Conservation (phyloP, 2,329 filamentous ascomycete species). For the Colletotrichum endophyticum region DNA sequence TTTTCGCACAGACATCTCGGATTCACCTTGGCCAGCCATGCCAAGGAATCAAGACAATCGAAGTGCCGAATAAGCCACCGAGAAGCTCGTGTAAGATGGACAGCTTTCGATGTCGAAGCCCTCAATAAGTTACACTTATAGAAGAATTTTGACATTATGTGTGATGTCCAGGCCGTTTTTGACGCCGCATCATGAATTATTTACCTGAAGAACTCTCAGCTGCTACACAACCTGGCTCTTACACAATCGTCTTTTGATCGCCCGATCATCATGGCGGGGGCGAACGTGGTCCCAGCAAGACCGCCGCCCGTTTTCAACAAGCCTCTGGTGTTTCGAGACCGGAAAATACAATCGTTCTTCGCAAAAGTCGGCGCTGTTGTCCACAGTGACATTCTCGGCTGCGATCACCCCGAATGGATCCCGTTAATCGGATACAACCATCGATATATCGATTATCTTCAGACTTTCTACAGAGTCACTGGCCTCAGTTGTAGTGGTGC, state of each 20-base stretch:
- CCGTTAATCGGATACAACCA: neutral
- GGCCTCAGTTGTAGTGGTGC: neutral
- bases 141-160: fast-evolving
- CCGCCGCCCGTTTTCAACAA: neutral
- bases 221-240: neutral
- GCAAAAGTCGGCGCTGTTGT: neutral
- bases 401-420: neutral
- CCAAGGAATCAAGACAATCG: neutral
- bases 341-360: neutral
- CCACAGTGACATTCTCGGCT: neutral
- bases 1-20: neutral
- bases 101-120: neutral
- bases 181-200: neutral
- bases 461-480: neutral
- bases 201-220: neutral
- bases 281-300: neutral
- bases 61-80: neutral
- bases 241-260: neutral
- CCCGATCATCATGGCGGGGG: neutral
- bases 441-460: neutral
- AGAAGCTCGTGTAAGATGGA: neutral
- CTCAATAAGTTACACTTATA: neutral
- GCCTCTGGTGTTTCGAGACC: neutral
- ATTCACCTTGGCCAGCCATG: neutral
- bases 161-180: neutral